Conservation (phyloP, 805 yeast genomes). For the Yarrowia divulgata region DNA sequence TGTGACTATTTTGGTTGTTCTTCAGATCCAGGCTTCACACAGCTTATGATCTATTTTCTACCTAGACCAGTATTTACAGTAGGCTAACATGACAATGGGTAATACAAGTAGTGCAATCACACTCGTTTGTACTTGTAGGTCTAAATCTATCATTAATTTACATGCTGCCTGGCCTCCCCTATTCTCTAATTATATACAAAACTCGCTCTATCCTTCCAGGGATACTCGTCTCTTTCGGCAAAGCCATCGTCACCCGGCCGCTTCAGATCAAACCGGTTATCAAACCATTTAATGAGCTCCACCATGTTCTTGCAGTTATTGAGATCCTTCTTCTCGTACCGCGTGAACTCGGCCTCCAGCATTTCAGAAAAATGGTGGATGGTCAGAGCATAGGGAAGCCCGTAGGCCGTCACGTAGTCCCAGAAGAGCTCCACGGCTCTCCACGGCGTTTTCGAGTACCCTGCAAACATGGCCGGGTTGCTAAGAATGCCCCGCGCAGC, state of each 20-base stretch:
- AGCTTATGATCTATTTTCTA: too few species aligned
- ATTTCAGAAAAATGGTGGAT: constrained; percentile 91
- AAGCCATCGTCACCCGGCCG: constrained; percentile 75
- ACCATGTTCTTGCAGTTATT: constrained; percentile 65
- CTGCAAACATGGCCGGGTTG: constrained; percentile 89
- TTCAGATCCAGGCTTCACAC: too few species aligned
- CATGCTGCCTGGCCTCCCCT: neutral
- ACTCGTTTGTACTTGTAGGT: too few species aligned
- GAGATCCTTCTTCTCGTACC: constrained; percentile 62
- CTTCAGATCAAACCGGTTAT: constrained; percentile 66
- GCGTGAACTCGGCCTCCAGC: constrained; percentile 66
- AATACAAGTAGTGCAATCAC: too few species aligned
- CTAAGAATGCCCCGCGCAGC: constrained; percentile 86
- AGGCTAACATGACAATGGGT: too few species aligned
- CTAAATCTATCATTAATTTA: neutral
- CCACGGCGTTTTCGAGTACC: constrained; percentile 83
- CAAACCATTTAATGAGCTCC: constrained; percentile 85
- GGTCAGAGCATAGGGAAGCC: constrained; percentile 80
- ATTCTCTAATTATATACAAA: constrained; percentile 20
- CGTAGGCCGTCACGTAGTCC: constrained; percentile 79
- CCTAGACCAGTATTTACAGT: too few species aligned
- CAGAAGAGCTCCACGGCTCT: constrained; percentile 83
- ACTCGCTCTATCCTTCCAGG: constrained; percentile 48
- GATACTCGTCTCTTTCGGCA: constrained; percentile 61
- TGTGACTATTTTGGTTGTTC: too few species aligned